A percentile compares a stretch with the other conserved stretches of the same genome.
phyloP scores from a whole-genome alignment of 257 asterid species.

The Solanum sitiens region DNA sequence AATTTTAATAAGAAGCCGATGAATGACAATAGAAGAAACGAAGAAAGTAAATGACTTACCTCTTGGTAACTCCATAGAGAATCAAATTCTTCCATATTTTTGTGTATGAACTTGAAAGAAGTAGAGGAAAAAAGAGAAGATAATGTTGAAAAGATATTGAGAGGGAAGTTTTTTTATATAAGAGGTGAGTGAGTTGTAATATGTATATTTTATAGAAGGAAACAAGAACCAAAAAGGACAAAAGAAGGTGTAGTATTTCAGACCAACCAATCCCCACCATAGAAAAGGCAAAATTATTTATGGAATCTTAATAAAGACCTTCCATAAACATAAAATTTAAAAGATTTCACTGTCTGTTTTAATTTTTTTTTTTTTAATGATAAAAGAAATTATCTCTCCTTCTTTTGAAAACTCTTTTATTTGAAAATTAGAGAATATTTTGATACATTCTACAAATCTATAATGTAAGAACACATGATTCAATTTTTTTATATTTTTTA shows the following conservation, averaged over 20 bases:
- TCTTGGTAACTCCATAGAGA: conserved; percentile 51
- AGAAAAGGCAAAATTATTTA: conserved; percentile 10
- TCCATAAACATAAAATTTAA: conserved; percentile 16
- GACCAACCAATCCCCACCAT: conserved; percentile 17
- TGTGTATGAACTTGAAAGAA: neutral
- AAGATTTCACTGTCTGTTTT: neutral
- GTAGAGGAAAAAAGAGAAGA: neutral
- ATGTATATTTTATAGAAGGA: conserved; percentile 35
- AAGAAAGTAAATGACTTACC: conserved; percentile 16
- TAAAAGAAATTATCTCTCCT: neutral
- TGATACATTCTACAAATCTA: too few species aligned
- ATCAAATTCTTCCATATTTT: conserved; percentile 45
- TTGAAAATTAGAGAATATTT: too few species aligned
- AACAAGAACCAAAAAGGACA: conserved; percentile 5
- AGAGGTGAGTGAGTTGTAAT: conserved; percentile 4
- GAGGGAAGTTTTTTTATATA: conserved; percentile 22
- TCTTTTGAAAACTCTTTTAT: too few species aligned
- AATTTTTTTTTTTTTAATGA: neutral
- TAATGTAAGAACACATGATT: neutral
- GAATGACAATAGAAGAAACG: too few species aligned
- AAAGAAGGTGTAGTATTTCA: conserved; percentile 3
- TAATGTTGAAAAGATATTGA: neutral
- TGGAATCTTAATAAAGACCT: neutral
- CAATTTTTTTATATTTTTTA: too few species aligned
- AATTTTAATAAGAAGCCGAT: neutral